Evolutionary conservation across 2,329 filamentous ascomycete genomes (phyloP), one percentile per base, ranked within the genome.

Genomic region (Hymenoscyphus infarciens): DNA sequence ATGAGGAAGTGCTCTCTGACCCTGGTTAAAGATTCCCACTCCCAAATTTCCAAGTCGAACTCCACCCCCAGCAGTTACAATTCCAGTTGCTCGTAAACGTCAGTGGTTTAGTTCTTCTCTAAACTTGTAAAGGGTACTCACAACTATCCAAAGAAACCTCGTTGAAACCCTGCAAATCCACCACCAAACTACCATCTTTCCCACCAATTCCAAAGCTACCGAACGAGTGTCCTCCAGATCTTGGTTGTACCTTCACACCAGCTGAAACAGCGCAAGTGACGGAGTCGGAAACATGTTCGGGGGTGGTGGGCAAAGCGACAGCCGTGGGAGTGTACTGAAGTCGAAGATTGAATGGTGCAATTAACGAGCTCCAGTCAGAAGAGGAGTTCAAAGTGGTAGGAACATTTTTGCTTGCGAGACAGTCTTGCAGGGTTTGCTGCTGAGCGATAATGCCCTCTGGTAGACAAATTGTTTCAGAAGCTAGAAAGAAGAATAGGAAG

Each of bases 101-200:
- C 42, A 63, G 35, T 16, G 15, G 11, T 4, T 27, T 27, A 27
- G 25, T 27, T 27, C 25, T 27, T 27, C 25, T 27, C 25, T 27
- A 27, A 27, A 27, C 25, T 27, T 27, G 25, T 27, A 27, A 27
- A 27, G 25, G 25, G 25, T 27, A 13, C 52, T 62, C 35, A 62
- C 55, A 35, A 27, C 55, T 42, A 65, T 86, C 77, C 75, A 87
- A 81, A 29, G 71, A 73, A 67, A 86, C 83, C 29, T 77, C 65
- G 59, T 83, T 75, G 31, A 87, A 74, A 45, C 82, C 79, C 58
- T 75, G 70, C 59, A 87, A 72, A 66, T 86, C 83, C 65, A 87
- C 76, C 61, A 81, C 77, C 7, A 86, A 73, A 10, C 73, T 76
- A 25, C 82, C 82, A 64, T 83, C 76, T 5, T 75, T 73, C 10